These are phyloP conservation scores for Aspergillus unguis DNA, from an alignment of 2,329 filamentous ascomycete genomes.

Conservation along the genomic window DNA sequence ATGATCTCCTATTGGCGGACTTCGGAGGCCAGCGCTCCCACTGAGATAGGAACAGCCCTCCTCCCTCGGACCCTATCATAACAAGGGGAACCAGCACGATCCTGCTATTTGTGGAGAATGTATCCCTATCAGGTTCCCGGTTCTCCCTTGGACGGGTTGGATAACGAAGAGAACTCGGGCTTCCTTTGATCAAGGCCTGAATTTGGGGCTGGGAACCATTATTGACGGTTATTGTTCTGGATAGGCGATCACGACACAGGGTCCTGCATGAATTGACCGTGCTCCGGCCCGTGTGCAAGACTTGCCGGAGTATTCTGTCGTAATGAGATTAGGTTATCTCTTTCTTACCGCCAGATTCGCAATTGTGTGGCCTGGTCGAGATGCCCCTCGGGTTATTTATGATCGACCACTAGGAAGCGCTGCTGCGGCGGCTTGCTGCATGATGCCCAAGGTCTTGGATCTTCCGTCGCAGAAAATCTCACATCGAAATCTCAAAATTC, in stretches of 20 bases:
- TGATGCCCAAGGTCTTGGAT: constrained; percentile 18
- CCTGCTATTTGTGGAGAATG: constrained; percentile 14
- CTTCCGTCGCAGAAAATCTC: neutral
- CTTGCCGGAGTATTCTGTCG: neutral
- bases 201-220: no score
- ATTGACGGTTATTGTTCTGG: neutral
- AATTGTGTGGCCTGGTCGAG: constrained; percentile 3
- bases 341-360: constrained; percentile 3
- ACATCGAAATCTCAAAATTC: neutral
- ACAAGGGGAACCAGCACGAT: constrained; percentile 14
- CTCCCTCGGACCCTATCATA: constrained; percentile 17
- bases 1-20: neutral
- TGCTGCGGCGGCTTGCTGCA: constrained; percentile 22
- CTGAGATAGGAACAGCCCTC: neutral
- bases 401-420: constrained; percentile 21
- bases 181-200: no score
- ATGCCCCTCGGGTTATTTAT: constrained; percentile 12
- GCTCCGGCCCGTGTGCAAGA: no score
- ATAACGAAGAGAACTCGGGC: no score
- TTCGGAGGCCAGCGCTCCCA: constrained; percentile 1
- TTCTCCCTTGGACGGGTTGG: no score
- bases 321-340: constrained; percentile 4
- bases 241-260: neutral
- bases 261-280: neutral
- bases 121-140: neutral